These are phyloP conservation scores for Sugiyamaella smithiae DNA, from an alignment of 805 yeast species.

Conservation along the genomic window DNA sequence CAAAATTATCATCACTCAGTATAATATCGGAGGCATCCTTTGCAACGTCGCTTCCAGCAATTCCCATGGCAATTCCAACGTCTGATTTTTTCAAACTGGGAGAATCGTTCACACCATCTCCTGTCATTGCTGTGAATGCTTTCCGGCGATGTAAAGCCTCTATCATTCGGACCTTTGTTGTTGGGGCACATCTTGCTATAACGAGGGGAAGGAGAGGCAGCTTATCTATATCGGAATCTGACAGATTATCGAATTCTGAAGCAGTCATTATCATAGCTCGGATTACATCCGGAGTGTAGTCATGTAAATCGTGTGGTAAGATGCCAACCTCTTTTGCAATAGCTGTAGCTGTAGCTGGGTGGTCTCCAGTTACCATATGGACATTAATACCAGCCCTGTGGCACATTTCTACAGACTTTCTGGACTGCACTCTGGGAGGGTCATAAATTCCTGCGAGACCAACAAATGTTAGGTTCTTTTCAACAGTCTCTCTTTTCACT, in stretches of 20 bases:
- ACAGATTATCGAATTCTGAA: slow-evolving; percentile 59
- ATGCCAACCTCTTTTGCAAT: slow-evolving; percentile 82
- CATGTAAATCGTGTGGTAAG: slow-evolving; percentile 57
- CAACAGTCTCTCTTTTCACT: slow-evolving; percentile 44
- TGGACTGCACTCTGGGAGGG: slow-evolving; percentile 72
- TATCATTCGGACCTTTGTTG: slow-evolving; percentile 76
- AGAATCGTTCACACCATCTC: slow-evolving; percentile 81
- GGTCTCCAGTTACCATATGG: slow-evolving; percentile 82
- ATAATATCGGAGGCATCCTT: slow-evolving; percentile 79
- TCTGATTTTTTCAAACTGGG: slow-evolving; percentile 74
- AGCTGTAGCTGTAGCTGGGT: slow-evolving; percentile 72
- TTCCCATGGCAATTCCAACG: slow-evolving; percentile 83
- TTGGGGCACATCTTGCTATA: slow-evolving; percentile 81
- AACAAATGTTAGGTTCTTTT: slow-evolving; percentile 51
- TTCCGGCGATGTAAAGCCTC: slow-evolving; percentile 67
- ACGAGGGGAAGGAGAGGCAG: slow-evolving; percentile 70
- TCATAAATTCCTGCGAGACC: slow-evolving; percentile 78
- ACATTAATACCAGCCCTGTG: slow-evolving; percentile 75
- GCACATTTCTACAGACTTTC: slow-evolving; percentile 60
- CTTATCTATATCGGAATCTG: slow-evolving; percentile 57
- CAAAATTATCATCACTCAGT: slow-evolving; percentile 72
- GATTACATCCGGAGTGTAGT: slow-evolving; percentile 51
- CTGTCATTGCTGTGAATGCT: slow-evolving; percentile 75
- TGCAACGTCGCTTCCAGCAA: slow-evolving; percentile 81
- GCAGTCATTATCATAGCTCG: slow-evolving; percentile 75